Conservation (phyloP, 306 rosid species). For the Prunus fruticosa region DNA sequence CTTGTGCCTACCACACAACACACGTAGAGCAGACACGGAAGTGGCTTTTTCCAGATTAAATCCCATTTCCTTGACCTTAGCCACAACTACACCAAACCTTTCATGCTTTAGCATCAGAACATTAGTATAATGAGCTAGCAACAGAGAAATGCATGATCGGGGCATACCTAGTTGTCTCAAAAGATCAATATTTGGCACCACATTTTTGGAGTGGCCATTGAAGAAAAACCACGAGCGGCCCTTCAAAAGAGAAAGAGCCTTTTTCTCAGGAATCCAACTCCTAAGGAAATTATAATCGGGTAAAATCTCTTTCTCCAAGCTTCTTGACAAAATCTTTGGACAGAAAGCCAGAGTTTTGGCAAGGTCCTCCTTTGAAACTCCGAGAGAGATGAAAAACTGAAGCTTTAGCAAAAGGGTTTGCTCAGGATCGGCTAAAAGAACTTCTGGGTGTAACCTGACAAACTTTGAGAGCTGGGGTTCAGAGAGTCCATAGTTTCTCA, state of each 20-base stretch:
- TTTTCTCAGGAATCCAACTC: constrained; percentile 20
- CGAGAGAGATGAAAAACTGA: constrained; percentile 13
- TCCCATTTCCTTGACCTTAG: constrained; percentile 18
- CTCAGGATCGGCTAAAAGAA: constrained; percentile 27
- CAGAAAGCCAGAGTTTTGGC: not conserved
- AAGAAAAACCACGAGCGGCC: not conserved
- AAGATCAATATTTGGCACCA: constrained; percentile 16
- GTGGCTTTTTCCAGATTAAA: not conserved
- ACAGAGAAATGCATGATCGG: not conserved
- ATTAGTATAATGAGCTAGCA: not conserved
- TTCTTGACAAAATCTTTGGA: not conserved
- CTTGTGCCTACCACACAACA: constrained; percentile 13
- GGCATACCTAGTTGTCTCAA: constrained; percentile 29
- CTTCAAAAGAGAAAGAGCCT: not conserved
- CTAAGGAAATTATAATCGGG: constrained; percentile 24
- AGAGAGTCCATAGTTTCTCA: constrained; percentile 29
- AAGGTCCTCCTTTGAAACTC: constrained; percentile 25
- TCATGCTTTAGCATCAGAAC: not conserved
- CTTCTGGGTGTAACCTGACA: not conserved
- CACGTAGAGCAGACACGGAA: constrained; percentile 26
- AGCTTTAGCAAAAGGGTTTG: constrained; percentile 18
- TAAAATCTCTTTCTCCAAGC: constrained; percentile 26
- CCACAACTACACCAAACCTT: not conserved
- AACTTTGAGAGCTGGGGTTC: constrained; percentile 15
- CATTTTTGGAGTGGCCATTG: not conserved